These are phyloP conservation scores for Lentinula boryana DNA, from an alignment of 768 basidiomycete genomes.

Conservation along the genomic window DNA sequence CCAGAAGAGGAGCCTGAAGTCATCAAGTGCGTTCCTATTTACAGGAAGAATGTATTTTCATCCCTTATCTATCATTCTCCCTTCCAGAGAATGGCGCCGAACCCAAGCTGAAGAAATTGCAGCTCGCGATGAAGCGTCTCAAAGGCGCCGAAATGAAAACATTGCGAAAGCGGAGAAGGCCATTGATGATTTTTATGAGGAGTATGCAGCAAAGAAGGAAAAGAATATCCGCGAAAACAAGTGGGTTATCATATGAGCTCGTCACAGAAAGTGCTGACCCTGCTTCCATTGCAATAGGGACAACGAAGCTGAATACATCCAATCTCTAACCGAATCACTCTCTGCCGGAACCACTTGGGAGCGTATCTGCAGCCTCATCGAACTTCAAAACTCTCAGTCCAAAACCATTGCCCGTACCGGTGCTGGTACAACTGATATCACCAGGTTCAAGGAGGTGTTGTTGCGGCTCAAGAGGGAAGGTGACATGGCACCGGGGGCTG, in stretches of 20 bases:
- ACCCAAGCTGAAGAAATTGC: constrained; percentile 81
- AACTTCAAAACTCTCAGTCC: constrained; percentile 94
- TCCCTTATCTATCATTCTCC: neutral
- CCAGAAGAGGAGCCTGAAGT: constrained; percentile 83
- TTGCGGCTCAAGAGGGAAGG: constrained; percentile 88
- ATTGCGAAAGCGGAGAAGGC: constrained; percentile 78
- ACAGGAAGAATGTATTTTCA: neutral
- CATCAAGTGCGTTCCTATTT: constrained; percentile 60
- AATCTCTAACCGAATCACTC: constrained; percentile 65
- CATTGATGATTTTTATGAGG: constrained; percentile 88
- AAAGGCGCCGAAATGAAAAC: constrained; percentile 72
- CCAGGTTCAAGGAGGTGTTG: constrained; percentile 89
- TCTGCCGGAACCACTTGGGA: constrained; percentile 94
- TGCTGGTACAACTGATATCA: constrained; percentile 81
- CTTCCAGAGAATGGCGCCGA: constrained; percentile 75
- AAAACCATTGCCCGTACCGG: constrained; percentile 90
- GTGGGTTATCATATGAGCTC: constrained; percentile 36
- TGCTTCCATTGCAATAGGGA: constrained; percentile 46
- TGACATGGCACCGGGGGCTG: constrained; percentile 86
- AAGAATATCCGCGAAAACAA: constrained; percentile 92
- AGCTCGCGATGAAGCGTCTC: constrained; percentile 75
- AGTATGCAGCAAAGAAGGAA: constrained; percentile 85
- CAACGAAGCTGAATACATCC: constrained; percentile 76
- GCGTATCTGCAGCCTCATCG: constrained; percentile 79
- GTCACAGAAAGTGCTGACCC: neutral